phyloP scores from a whole-genome alignment of 306 rosid species.

The Prunus mume region DNA sequence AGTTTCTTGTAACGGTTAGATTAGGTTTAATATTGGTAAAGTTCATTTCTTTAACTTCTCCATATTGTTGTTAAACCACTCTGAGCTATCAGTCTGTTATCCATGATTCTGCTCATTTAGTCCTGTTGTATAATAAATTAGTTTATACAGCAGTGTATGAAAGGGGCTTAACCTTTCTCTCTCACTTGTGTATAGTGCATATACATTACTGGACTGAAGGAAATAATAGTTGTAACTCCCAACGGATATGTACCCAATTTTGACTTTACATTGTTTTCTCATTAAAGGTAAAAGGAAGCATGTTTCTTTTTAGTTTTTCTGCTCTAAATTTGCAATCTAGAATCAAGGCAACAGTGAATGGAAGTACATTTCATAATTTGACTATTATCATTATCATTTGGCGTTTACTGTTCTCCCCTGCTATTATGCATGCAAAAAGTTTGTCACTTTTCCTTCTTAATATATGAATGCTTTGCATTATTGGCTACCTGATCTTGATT shows the following conservation, averaged over 20 bases:
- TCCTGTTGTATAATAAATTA: background rate
- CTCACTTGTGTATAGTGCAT: background rate
- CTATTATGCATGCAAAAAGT: background rate
- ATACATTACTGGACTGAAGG: background rate
- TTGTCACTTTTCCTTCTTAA: background rate
- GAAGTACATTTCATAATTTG: background rate
- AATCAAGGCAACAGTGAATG: background rate
- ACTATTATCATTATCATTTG: background rate
- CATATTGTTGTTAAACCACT: conserved; percentile 46
- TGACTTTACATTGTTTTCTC: background rate
- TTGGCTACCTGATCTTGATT: conserved; percentile 30
- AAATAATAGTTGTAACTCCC: background rate
- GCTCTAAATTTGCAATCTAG: background rate
- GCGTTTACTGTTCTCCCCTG: background rate
- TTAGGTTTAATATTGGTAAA: conserved; percentile 6
- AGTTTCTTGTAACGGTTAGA: background rate
- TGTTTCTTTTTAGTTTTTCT: background rate
- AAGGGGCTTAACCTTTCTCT: background rate
- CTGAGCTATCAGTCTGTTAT: conserved; percentile 8
- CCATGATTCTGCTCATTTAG: background rate
- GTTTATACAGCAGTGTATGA: background rate
- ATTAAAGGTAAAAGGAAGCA: background rate
- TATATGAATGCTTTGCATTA: background rate
- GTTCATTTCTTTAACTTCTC: conserved; percentile 3
- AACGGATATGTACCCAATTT: background rate